A percentile compares a stretch with the other conserved stretches of the same genome.
Conservation (phyloP, 2,329 filamentous ascomycete species). For the Zalaria sp. region DNA sequence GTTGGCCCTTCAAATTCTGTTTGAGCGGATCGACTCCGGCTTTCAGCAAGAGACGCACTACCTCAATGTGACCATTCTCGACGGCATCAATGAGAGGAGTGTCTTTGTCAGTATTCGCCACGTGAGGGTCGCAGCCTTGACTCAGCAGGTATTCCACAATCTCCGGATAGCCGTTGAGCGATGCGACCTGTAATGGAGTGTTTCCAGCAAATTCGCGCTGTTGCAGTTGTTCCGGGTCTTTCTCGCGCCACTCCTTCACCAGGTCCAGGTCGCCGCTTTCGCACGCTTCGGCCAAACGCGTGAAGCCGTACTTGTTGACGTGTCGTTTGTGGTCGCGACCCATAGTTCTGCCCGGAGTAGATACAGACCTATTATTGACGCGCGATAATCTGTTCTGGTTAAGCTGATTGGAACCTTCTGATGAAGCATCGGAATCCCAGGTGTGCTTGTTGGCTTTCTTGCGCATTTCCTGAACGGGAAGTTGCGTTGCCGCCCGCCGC, state of each 20-base stretch:
- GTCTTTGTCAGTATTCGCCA: conserved; percentile 59
- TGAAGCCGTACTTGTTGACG: conserved; percentile 84
- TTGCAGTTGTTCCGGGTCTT: conserved; percentile 78
- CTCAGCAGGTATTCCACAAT: conserved; percentile 80
- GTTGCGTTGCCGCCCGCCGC: conserved; percentile 37
- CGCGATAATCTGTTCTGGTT: conserved; percentile 45
- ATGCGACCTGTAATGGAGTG: conserved; percentile 84
- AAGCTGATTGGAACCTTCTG: conserved; percentile 40
- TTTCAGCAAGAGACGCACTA: conserved; percentile 70
- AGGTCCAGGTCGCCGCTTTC: conserved; percentile 69
- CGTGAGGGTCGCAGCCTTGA: conserved; percentile 73
- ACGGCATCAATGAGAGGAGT: conserved; percentile 92
- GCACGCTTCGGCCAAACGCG: conserved; percentile 77
- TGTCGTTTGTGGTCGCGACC: conserved; percentile 61
- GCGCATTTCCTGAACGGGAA: conserved; percentile 15
- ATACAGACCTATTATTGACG: conserved; percentile 33
- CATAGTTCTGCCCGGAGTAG: conserved; percentile 40
- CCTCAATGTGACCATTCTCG: conserved; percentile 83
- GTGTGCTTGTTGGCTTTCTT: conserved; percentile 19
- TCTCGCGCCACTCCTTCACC: conserved; percentile 59
- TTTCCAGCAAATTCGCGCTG: conserved; percentile 91
- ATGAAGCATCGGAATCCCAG: conserved; percentile 45
- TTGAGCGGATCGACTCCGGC: conserved; percentile 85
- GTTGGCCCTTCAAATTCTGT: conserved; percentile 45
- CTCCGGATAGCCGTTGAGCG: conserved; percentile 70